Base-by-base conservation (phyloP, 208 protist genomes). In the Trypanosoma scelopori region DNA sequence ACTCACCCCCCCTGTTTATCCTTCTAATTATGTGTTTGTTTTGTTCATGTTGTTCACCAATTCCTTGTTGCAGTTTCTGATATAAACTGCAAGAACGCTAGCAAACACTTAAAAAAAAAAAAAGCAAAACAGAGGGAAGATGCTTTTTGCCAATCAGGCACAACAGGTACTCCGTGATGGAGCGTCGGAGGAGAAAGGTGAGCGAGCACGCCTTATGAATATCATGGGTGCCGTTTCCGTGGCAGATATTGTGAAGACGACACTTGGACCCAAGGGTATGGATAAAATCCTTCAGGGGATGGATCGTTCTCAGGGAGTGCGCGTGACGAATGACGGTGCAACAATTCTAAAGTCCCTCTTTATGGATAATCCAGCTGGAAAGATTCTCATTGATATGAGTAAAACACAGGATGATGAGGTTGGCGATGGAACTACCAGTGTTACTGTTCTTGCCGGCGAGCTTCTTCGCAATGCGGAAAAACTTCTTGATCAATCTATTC, bases 291-390 rank as follows among this genome's bases (percentile, higher is more conserved):
- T 98, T n/a, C 88, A 95, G 67, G 83, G 82, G 3, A 88, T 86
- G 71, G 82, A 90, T 57, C 78, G 83, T 55, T 77, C 67, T 28
- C 87, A 92, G 37, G 82, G 80, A 15, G 87, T 99, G 0, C 87
- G 91, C 23, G 95, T 99, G 28, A 99, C 99, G 12, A 99, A 99
- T 76, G 99, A 99, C 78, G 99, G 99, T 64, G 99, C 99, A 12
- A 99, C 99, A 3, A 99, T 99, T 69, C 84, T 99, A 5, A 99
- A 99, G 77, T 94, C 87, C 12, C 85, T 99, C 25, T 87, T 93
- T 55, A 87, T 99, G 65, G 98, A 99, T 69, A 99, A 99, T 73
- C 97, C 99, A 13, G 98, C 98, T 6, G 98, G 97, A 32, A 99
- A 99, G 66, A 96, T 99, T 74, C 84, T 99, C 46, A 97, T 99